Evolutionary conservation across 1,139 yeast species (phyloP).

Genomic region (Diutina scorzettiae): DNA sequence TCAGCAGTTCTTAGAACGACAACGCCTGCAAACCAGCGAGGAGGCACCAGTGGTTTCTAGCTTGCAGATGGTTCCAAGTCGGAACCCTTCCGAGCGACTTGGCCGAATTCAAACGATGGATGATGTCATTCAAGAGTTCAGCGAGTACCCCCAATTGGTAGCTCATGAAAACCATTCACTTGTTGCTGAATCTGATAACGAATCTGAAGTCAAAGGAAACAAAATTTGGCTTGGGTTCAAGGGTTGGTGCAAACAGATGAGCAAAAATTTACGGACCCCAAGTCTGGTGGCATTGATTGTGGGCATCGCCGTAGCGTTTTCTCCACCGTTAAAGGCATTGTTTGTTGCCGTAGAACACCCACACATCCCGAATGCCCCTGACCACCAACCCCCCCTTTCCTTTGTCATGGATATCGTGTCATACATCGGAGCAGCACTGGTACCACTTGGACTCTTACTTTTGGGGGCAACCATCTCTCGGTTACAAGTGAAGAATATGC

Average conservation of each 20-base stretch:
- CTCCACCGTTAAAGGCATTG: slow-evolving; percentile 77
- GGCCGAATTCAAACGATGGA: slow-evolving; percentile 39
- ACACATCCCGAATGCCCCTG: slow-evolving; percentile 12
- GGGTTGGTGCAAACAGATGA: slow-evolving; percentile 1
- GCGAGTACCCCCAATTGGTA: slow-evolving; percentile 41
- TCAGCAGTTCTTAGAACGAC: not conserved
- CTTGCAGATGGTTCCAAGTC: slow-evolving; percentile 4
- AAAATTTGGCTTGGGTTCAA: not conserved
- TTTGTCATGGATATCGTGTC: slow-evolving; percentile 70
- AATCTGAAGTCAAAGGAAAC: not conserved
- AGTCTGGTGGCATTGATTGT: slow-evolving; percentile 53
- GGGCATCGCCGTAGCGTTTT: slow-evolving; percentile 58
- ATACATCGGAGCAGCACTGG: slow-evolving; percentile 79
- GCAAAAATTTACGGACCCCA: slow-evolving; percentile 53
- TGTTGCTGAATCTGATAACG: not conserved
- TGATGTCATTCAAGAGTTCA: slow-evolving; percentile 52
- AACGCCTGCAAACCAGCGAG: not conserved
- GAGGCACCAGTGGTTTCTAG: not conserved
- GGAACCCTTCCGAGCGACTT: slow-evolving; percentile 27
- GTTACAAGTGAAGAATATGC: slow-evolving; percentile 44
- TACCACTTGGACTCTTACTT: slow-evolving; percentile 71
- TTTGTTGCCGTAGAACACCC: slow-evolving; percentile 33
- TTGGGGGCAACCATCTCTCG: slow-evolving; percentile 83
- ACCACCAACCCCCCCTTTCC: slow-evolving; percentile 39
- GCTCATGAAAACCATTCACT: not conserved